A percentile compares a stretch with the other conserved stretches of the same genome.
phyloP scores from a whole-genome alignment of 2,329 filamentous ascomycete species.

The Cryphonectria radicalis region DNA sequence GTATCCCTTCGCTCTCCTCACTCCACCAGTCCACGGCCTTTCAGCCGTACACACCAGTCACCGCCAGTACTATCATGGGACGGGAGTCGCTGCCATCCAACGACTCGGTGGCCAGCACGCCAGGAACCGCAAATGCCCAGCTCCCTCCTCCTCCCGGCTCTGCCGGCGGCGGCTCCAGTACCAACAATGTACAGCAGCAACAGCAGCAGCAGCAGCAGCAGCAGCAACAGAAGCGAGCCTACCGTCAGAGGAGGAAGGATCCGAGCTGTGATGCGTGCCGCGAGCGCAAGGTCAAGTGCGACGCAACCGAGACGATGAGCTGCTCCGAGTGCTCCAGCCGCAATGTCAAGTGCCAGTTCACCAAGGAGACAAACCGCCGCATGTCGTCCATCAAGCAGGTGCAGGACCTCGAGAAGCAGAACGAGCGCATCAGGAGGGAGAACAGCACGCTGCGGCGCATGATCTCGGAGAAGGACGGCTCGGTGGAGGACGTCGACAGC shows the following conservation, averaged over 20 bases:
- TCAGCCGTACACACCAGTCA: slow-evolving; percentile 58
- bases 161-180: slow-evolving; percentile 41
- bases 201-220: slow-evolving; percentile 67
- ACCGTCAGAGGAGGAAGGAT: slow-evolving; percentile 92
- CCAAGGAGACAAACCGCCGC: slow-evolving; percentile 95
- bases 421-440: slow-evolving; percentile 78
- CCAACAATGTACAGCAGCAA: slow-evolving; percentile 54
- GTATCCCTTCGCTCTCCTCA: slow-evolving; percentile 55
- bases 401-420: slow-evolving; percentile 92
- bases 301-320: slow-evolving; percentile 93
- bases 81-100: slow-evolving; percentile 64
- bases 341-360: slow-evolving; percentile 97
- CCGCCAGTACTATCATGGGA: slow-evolving; percentile 54
- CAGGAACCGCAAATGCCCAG: slow-evolving; percentile 48
- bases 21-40: slow-evolving; percentile 49
- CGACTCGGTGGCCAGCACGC: slow-evolving; percentile 61
- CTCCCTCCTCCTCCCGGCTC: slow-evolving; percentile 36
- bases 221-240: slow-evolving; percentile 87
- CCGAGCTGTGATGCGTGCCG: slow-evolving; percentile 97
- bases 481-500: slow-evolving; percentile 42
- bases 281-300: slow-evolving; percentile 85
- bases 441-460: slow-evolving; percentile 74
- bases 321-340: slow-evolving; percentile 97
- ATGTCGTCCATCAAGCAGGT: slow-evolving; percentile 99
- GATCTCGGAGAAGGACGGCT: slow-evolving; percentile 55